Evolutionary conservation across 176 grass and related monocot genomes (phyloP), one percentile per base, ranked within the genome.

Genomic region (Raddia guianensis): DNA sequence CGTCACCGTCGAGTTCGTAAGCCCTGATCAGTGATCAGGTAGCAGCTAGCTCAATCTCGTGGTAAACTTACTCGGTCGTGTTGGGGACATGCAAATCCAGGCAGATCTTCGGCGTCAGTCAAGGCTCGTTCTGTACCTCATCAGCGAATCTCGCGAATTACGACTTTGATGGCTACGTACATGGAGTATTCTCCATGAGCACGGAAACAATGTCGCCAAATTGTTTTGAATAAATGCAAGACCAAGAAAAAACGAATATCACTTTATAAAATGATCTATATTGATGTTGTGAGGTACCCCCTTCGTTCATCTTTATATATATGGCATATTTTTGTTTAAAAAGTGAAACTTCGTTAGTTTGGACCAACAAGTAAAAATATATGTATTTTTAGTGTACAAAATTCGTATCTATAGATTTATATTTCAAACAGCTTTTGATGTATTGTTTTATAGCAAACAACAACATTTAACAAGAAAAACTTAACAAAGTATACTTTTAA

Each of bases 71-170:
- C 54, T 50, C 11, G 7, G 73, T 19, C 4, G 49, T 68, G 66
- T 49, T 14, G 54, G 53, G 12, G 9, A 64, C 27, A 27, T 65
- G 70, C 45, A 53, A 44, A 78, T 64, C 34, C 15, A 9, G 2
- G 20, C 15, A 34, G 66, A 77, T 78, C 81, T 61, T 88, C 37
- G 44, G 81, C 46, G 68, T 47, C 46, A 77, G 20, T 43, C 32
- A 83, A 68, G 75, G 9, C 33, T 66, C 7, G 19, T 49, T 49
- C 0, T 60, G 50, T 50, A 61, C 68, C 81, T 84, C 81, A 84
- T 84, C 81, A 84, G 54, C 70, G 15, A 80, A 89, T 89, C 81
- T 84, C 15, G 32, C 14, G 53, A 75, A 54, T 60, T 63, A 53
- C 59, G 68, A 61, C n/a, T 2, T 47, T 49, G 74, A 78, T 33